phyloP scores from a whole-genome alignment of 208 protist genomes.

The Trypanosoma theileri region DNA sequence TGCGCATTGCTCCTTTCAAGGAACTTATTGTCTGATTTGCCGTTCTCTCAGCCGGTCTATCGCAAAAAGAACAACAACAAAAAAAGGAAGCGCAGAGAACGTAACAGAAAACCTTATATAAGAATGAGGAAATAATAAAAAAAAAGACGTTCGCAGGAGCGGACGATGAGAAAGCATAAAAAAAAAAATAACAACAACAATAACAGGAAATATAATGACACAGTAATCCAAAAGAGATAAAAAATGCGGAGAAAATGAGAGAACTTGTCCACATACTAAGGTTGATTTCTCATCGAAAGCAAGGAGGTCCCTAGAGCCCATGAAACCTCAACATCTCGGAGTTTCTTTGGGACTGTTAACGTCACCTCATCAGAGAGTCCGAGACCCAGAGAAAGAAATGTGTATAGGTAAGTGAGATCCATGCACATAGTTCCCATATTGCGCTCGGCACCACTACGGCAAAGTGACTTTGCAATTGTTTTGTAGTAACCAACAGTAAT shows the following conservation, averaged over 20 bases:
- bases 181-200: not conserved
- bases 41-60: no score
- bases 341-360: constrained; percentile 55
- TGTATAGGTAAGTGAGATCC: constrained; percentile 79
- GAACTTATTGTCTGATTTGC: no score
- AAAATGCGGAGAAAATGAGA: not conserved
- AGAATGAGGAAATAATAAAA: no score
- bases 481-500: constrained; percentile 35
- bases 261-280: not conserved
- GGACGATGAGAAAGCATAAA: not conserved
- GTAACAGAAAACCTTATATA: no score
- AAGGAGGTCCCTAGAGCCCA: constrained; percentile 86
- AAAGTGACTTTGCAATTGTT: constrained; percentile 30
- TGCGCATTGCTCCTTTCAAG: no score
- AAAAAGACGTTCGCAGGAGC: no score
- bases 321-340: constrained; percentile 54
- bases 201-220: not conserved
- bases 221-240: not conserved
- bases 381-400: constrained; percentile 51
- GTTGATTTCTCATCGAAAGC: not conserved
- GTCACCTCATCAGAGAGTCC: constrained; percentile 42
- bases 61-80: no score
- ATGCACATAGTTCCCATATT: constrained; percentile 48
- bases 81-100: no score
- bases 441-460: constrained; percentile 4